Evolutionary conservation across 306 rosid species (phyloP), one percentile per base, ranked within the genome.

Genomic region (Begonia peltatifolia): DNA sequence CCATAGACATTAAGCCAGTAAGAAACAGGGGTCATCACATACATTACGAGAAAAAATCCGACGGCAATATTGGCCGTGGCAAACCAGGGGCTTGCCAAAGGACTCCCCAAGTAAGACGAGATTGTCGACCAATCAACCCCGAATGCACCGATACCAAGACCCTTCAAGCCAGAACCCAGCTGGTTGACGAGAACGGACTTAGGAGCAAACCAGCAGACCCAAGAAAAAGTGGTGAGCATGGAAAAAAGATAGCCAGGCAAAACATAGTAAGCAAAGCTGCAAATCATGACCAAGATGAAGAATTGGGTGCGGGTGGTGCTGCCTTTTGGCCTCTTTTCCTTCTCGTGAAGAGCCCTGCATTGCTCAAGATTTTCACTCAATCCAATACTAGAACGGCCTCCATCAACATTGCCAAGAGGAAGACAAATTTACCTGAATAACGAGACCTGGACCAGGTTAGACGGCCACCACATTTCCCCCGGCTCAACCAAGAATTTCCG

Each of bases 31-130:
- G 86, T 75, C 83, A 86, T 73, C 50, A 86, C 79, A 69, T 86
- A 82, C 84, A 79, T 75, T 9, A 77, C 20, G 9, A 87, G 50
- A 13, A 65, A 0, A 54, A 80, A 87, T 17, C 93, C 93, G 59
- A 62, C 73, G 36, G 73, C 78, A 50, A 76, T 6, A 50, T 82
- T 87, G 41, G 78, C 86, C 9, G 88, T 79, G 22, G 88, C 86
- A 55, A 82, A 87, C 88, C 86, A 82, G 5, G 93, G 93, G 12
- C 93, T 87, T 16, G 88, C 95, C 4, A 87, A 55, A 54, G 95
- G 95, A 60, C 82, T 87, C 5, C 76, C 75, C 51, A 82, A 83
- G 71, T 79, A 82, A 9, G 95, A 23, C 20, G 88, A 73, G 65
- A 87, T 77, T 35, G 88, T 68, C 0, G 84, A 18, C 95, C 93